phyloP scores from a whole-genome alignment of 768 basidiomycete genomes.

The Pleurotus platypus region DNA sequence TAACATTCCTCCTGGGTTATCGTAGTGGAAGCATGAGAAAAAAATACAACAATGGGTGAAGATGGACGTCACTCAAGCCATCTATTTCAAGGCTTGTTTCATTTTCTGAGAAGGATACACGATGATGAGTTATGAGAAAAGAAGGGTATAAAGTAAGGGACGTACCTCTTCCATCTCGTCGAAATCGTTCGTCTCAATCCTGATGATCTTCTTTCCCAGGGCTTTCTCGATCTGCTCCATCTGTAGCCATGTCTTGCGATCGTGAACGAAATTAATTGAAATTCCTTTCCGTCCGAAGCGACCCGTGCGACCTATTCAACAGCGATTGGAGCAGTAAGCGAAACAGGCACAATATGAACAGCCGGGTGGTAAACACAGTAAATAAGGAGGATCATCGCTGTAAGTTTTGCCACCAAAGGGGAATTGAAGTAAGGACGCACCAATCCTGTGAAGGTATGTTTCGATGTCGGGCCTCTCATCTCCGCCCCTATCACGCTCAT shows the following conservation, averaged over 20 bases:
- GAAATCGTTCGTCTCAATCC: constrained; percentile 85
- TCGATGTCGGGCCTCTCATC: constrained; percentile 83
- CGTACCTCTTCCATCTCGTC: constrained; percentile 92
- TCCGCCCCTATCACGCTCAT: constrained; percentile 51
- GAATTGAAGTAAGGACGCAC: constrained; percentile 37
- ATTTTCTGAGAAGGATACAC: constrained; percentile 48
- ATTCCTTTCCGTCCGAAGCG: constrained; percentile 97
- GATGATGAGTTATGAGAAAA: neutral
- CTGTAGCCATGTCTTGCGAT: constrained; percentile 80
- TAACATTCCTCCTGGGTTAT: neutral
- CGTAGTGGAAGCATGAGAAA: constrained; percentile 11
- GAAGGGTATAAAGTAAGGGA: constrained; percentile 12
- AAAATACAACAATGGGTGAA: constrained; percentile 3
- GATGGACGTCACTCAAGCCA: neutral
- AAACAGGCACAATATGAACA: neutral
- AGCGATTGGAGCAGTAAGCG: neutral
- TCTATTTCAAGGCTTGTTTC: constrained; percentile 73
- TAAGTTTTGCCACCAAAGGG: too few relatives aligned
- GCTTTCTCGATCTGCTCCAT: constrained; percentile 87
- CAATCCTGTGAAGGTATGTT: constrained; percentile 97
- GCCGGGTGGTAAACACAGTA: too few relatives aligned
- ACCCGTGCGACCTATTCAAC: constrained; percentile 80
- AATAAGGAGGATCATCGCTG: too few relatives aligned
- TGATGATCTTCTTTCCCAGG: constrained; percentile 73
- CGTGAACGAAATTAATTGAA: constrained; percentile 96